Evolutionary conservation across 2,329 filamentous ascomycete species (phyloP), one percentile per base, ranked within the genome.

Genomic region (Orbilia oligospora): DNA sequence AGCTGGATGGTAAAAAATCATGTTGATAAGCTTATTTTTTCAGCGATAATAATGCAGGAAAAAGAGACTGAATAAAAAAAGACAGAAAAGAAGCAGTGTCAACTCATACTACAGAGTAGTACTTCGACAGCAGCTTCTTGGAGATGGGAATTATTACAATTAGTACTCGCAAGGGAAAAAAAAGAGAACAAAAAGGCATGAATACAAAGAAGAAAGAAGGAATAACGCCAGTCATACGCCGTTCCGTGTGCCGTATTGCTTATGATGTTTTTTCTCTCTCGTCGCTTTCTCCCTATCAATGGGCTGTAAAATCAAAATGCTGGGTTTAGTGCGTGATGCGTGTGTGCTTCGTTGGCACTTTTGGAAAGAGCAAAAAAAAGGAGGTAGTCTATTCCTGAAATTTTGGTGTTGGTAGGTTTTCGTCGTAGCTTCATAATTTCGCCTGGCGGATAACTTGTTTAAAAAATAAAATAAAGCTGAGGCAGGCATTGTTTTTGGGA

Each of bases 161-260:
- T 49, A 65, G 14, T 66, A 63, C 58, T 72, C 44, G 14, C 18
- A 20, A 55, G 22, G 55, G 20, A 56, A 49, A 24, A 55, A 18
- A 46, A 22, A 51, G 27, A 75, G 55, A 49, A n/a, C n/a, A n/a
- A 71, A 48, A 65, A 38, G 46, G 14, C 41, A 20, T 30, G 41
- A 16, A 66, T 48, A 27, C 27, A 30, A 30, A 41, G 12, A 16
- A 16, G 12, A 41, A 9, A 55, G 22, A 33, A 38, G 24, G 12
- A 66, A 18, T 49, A 65, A 77, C 66, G 49, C 73, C 73, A 71
- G 24, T 71, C 61, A 49, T 64, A 77, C 73, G 73, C 73, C 70
- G 22, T 61, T 18, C 53, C 56, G 33, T 61, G 56, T 61, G 56
- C 20, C 12, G 33, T 41, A 38, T 22, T 61, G 56, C 20, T 61